phyloP scores from a whole-genome alignment of 2,329 filamentous ascomycete species.

The Chaetomium globosum region DNA sequence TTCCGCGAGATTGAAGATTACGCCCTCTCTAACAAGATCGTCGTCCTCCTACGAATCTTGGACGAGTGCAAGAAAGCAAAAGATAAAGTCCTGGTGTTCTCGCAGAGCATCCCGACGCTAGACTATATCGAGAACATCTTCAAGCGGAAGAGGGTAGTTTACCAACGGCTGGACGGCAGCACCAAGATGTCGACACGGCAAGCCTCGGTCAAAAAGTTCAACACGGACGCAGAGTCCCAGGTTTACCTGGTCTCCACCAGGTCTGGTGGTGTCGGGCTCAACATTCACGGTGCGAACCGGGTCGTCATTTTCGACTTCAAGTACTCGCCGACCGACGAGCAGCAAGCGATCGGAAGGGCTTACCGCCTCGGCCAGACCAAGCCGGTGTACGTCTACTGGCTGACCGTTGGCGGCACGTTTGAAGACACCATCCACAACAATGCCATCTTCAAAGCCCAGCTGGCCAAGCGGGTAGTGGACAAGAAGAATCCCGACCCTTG shows the following conservation, averaged over 20 bases:
- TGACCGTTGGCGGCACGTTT: slow-evolving; percentile 76
- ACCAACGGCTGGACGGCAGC: slow-evolving; percentile 67
- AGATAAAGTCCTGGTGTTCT: slow-evolving; percentile 83
- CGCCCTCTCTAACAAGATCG: slow-evolving; percentile 67
- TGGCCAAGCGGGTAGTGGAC: slow-evolving; percentile 80
- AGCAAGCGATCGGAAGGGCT: slow-evolving; percentile 83
- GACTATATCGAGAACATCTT: slow-evolving; percentile 68
- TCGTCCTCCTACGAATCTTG: slow-evolving; percentile 69
- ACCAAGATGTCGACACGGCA: slow-evolving; percentile 63
- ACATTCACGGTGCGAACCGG: slow-evolving; percentile 80
- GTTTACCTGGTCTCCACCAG: slow-evolving; percentile 81
- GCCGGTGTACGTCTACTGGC: slow-evolving; percentile 80
- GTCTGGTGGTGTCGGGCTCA: slow-evolving; percentile 81
- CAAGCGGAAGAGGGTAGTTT: slow-evolving; percentile 50
- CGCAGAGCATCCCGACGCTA: slow-evolving; percentile 69
- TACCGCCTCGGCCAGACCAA: slow-evolving; percentile 85
- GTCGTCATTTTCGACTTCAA: slow-evolving; percentile 84
- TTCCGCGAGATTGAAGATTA: slow-evolving; percentile 49
- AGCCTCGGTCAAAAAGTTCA: slow-evolving; percentile 68
- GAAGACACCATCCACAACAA: slow-evolving; percentile 75
- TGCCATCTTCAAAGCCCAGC: slow-evolving; percentile 78
- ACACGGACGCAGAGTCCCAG: slow-evolving; percentile 52
- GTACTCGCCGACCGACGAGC: slow-evolving; percentile 79
- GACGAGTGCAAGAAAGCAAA: slow-evolving; percentile 60
- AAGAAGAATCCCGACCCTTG: slow-evolving; percentile 74